Evolutionary conservation across 768 basidiomycete genomes (phyloP), one percentile per base, ranked within the genome.

Genomic region (Harrya chromipes): DNA sequence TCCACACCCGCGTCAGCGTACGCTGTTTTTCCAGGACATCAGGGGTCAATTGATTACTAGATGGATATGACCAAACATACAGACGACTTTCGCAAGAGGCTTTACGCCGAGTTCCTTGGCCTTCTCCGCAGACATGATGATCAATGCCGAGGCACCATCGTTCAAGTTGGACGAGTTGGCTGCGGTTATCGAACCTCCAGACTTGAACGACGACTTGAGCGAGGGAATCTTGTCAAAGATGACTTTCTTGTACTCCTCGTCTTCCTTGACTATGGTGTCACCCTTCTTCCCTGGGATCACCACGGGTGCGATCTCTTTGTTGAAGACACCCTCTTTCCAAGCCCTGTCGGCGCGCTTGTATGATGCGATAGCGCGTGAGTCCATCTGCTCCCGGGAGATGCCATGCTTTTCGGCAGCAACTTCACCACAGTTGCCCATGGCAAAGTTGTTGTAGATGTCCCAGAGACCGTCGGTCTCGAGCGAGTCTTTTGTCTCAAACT

Each of bases 341-440:
- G 97, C 92, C 34, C 83, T 82, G 38, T 87, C 93, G 3, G 97
- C 88, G 46, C 94, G 92, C 67, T 83, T 83, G 75, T 98, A 99
- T 3, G 95, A 97, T 57, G 94, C 91, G 63, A 97, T 85, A 55
- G 92, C 92, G 72, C 93, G 94, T 17, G 80, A 75, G 68, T 99
- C 97, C 68, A 90, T 87, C 23, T 85, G 79, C 70, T 94, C 88
- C 38, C 97, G 87, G 46, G 83, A 77, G 70, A 99, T 94, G 34
- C 73, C 71, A 69, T 85, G 76, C 70, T 94, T 94, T 57, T 79
- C 81, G 14, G 94, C 91, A 24, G 89, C 82, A 59, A 75, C 66
- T 72, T 99, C 97, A 59, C 83, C 95, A 67, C 95, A 98, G 79
- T 91, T 91, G 49, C 97, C 97, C 97, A 99, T 99, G 26, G 93